Evolutionary conservation across 768 basidiomycete species (phyloP), one percentile per base, ranked within the genome.

Genomic region (Panaeolus cyanescens): DNA sequence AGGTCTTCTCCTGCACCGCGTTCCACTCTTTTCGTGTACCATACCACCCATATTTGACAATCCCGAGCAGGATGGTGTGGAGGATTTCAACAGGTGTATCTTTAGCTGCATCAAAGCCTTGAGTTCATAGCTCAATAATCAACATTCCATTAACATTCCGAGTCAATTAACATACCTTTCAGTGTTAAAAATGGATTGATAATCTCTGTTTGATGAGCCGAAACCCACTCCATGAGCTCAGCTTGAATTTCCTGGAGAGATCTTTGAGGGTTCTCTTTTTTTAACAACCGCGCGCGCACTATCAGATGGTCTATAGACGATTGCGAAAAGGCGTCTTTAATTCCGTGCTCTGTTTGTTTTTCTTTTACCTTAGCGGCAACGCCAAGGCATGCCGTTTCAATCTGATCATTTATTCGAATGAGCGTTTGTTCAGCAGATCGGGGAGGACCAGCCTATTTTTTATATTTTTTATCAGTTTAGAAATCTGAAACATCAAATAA

Each of bases 1-100:
- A 80, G 0, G 67, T 54, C 6, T 64, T 60, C 45, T 76, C 66
- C 25, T 74, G 62, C 4, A 55, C 59, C 2, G 63, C 56, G 6
- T 64, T 72, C 76, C 75, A 78, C 2, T 59, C n/a, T 5, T 70
- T 73, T 55, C 76, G 70, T 0, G 72, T 67, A 6, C 60, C 59
- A 62, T 77, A 72, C 81, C 80, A 83, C 0, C 72, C 32, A 65
- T 82, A 82, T 61, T 82, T 82, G 30, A 74, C 70, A 31, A 77
- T 58, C 0, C 81, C 80, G 15, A 82, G 73, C 1, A 82, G 68
- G 31, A 78, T 70, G 1, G 79, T 80, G 59, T 83, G 81, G 1
- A 83, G 73, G 6, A 82, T 67, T 67, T 83, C 80, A 7, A 79
- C 69, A 1, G 79, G 76, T 1, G 76, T 78, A 65, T 79, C 74